Conservation (phyloP, 257 asterid genomes). For the Coffea canephora region DNA sequence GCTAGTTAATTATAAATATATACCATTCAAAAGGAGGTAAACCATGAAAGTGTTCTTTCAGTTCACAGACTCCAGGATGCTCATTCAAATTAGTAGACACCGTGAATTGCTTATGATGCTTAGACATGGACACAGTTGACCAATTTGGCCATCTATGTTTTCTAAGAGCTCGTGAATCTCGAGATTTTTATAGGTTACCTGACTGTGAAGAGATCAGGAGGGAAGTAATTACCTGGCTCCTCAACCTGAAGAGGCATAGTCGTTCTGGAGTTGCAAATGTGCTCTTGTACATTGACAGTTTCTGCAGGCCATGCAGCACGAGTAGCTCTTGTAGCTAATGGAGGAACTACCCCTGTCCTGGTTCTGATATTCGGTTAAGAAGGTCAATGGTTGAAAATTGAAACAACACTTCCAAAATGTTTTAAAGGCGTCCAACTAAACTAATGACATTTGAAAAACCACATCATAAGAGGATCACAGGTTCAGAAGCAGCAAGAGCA, state of each 20-base stretch:
- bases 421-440: background rate
- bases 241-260: slow-evolving; percentile 37
- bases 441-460: too few species aligned
- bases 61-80: slow-evolving; percentile 9
- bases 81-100: background rate
- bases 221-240: slow-evolving; percentile 43
- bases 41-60: background rate
- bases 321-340: slow-evolving; percentile 70
- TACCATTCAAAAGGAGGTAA: background rate
- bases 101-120: background rate
- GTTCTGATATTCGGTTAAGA: slow-evolving; percentile 39
- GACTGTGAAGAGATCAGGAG: background rate
- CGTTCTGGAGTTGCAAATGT: slow-evolving; percentile 28
- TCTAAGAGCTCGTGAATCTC: background rate
- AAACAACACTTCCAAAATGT: background rate
- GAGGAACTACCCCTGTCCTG: slow-evolving; percentile 55
- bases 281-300: slow-evolving; percentile 36
- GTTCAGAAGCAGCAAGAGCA: background rate
- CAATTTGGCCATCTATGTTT: background rate
- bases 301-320: slow-evolving; percentile 80
- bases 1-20: background rate
- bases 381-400: slow-evolving; percentile 2
- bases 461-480: background rate
- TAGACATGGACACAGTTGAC: background rate
- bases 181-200: background rate